phyloP scores from a whole-genome alignment of 2,329 filamentous ascomycete species.

The Sphaerulina musiva region DNA sequence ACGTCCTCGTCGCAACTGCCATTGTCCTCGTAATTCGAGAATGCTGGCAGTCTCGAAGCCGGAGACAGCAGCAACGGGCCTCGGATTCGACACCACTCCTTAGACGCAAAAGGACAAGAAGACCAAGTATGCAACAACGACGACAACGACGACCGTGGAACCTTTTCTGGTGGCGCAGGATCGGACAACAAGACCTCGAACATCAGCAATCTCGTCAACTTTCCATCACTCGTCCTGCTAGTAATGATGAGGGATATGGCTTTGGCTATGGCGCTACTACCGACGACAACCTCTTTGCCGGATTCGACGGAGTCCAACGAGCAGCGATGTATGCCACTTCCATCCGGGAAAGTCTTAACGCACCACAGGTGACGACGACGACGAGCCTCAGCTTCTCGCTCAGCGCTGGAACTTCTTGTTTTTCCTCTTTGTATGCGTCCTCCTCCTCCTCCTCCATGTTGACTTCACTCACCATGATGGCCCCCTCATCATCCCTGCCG shows the following conservation, averaged over 20 bases:
- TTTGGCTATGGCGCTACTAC: constrained; percentile 1
- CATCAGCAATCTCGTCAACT: neutral
- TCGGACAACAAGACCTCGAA: constrained; percentile 6
- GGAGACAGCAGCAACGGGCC: neutral
- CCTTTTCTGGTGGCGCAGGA: constrained; percentile 4
- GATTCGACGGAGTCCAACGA: constrained; percentile 8
- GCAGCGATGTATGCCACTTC: neutral
- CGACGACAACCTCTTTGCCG: neutral
- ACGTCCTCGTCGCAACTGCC: constrained; percentile 5
- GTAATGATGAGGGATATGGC: neutral
- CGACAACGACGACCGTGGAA: neutral
- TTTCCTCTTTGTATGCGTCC: neutral
- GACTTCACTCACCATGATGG: neutral
- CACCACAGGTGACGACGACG: neutral
- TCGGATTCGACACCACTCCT: neutral
- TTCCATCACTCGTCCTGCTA: neutral
- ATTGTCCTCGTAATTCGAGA: constrained; percentile 4
- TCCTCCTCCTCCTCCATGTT: neutral
- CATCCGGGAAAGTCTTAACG: neutral
- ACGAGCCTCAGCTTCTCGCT: neutral
- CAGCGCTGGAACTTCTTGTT: neutral
- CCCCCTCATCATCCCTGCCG: no score
- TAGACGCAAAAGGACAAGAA: neutral
- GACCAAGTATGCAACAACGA: neutral
- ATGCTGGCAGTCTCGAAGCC: neutral